Evolutionary conservation across 345 rosid species (phyloP).

Genomic region (Carallia brachiata): DNA sequence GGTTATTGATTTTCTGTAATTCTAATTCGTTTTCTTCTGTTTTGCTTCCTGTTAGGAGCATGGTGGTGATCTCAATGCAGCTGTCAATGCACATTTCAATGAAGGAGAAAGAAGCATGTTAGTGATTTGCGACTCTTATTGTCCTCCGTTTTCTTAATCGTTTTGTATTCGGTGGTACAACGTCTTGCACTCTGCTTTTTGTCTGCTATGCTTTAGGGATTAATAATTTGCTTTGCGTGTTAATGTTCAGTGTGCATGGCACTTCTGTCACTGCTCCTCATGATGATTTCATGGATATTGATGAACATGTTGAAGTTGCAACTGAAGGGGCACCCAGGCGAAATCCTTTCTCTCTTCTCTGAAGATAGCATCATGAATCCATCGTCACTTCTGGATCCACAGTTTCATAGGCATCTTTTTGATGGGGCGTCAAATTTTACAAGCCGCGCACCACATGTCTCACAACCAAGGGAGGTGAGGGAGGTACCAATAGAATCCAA

Average conservation of each 20-base stretch:
- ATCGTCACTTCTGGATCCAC: constrained; percentile 51
- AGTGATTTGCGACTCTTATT: constrained; percentile 16
- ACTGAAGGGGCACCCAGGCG: constrained; percentile 31
- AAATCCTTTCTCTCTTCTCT: constrained; percentile 38
- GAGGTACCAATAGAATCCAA: constrained; percentile 83
- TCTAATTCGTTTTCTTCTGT: constrained; percentile 13
- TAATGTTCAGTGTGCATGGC: constrained; percentile 8
- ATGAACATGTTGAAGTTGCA: constrained; percentile 43
- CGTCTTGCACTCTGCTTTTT: neutral
- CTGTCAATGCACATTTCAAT: constrained; percentile 82
- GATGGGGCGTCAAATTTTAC: constrained; percentile 45
- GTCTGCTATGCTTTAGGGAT: neutral
- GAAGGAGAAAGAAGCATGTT: constrained; percentile 77
- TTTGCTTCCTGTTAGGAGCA: constrained; percentile 60
- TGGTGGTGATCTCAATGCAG: constrained; percentile 86
- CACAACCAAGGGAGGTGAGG: constrained; percentile 84
- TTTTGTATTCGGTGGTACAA: neutral
- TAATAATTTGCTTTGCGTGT: constrained; percentile 6
- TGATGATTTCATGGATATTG: constrained; percentile 84
- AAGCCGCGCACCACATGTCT: constrained; percentile 49
- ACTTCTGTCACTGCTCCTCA: constrained; percentile 35
- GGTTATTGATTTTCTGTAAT: neutral
- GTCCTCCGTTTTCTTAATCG: neutral
- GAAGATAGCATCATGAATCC: constrained; percentile 38
- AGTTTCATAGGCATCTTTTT: constrained; percentile 38